Evolutionary conservation across 2,329 filamentous ascomycete genomes (phyloP).

Genomic region (Trichophyton schoenleinii): DNA sequence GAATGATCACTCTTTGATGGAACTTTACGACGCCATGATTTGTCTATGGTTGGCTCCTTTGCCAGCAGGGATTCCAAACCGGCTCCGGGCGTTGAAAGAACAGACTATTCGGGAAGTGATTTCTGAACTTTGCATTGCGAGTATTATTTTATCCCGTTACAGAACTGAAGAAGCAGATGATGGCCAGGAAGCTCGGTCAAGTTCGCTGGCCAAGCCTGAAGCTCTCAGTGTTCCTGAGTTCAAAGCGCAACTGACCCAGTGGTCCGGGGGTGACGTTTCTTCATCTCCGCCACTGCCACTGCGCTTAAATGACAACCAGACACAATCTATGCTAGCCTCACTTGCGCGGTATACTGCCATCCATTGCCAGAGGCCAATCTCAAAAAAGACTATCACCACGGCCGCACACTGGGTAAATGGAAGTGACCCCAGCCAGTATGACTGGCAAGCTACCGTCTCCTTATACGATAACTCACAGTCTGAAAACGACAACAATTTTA

Average conservation of each 20-base stretch:
- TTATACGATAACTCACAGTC: neutral
- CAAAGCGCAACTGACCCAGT: neutral
- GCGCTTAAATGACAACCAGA: neutral
- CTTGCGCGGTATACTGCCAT: conserved; percentile 23
- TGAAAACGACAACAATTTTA: neutral
- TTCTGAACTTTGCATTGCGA: conserved; percentile 26
- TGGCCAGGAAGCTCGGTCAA: neutral
- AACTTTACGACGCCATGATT: conserved; percentile 26
- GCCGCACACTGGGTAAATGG: conserved; percentile 28
- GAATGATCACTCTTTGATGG: conserved; percentile 6
- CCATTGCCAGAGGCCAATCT: conserved; percentile 14
- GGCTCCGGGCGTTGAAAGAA: conserved; percentile 29
- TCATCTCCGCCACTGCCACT: neutral
- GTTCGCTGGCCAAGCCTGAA: neutral
- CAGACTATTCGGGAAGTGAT: conserved; percentile 25
- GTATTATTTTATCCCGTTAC: conserved; percentile 14
- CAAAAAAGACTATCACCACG: conserved; percentile 19
- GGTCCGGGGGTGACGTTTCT: neutral
- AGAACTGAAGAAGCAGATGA: neutral
- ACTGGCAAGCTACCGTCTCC: conserved; percentile 20
- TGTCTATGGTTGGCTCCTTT: conserved; percentile 27
- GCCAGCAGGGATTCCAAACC: conserved; percentile 23
- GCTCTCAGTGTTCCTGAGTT: neutral
- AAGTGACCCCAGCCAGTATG: conserved; percentile 23
- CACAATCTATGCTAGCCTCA: neutral